Conservation (phyloP, 176 grass and related monocot species). For the Tillandsia fasciculata region DNA sequence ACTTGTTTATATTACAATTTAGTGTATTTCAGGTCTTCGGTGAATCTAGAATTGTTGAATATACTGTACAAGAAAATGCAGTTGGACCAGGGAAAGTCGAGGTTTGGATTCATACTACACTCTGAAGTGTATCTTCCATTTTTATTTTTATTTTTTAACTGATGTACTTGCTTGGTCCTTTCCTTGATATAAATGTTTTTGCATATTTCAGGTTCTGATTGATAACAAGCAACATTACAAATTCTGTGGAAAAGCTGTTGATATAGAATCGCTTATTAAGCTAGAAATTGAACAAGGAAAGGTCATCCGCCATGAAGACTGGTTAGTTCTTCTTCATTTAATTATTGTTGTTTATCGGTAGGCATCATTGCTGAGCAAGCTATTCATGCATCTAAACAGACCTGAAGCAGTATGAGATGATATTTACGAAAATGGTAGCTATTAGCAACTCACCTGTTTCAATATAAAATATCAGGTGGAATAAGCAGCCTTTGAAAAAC, state of each 20-base stretch:
- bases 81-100: slow-evolving; percentile 33
- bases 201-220: slow-evolving; percentile 29
- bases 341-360: neutral
- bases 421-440: neutral
- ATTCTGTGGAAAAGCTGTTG: slow-evolving; percentile 18
- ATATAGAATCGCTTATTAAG: slow-evolving; percentile 29
- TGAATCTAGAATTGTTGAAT: slow-evolving; percentile 51
- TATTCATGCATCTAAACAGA: neutral
- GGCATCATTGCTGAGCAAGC: neutral
- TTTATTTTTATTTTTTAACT: slow-evolving; percentile 5
- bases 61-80: slow-evolving; percentile 39
- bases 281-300: slow-evolving; percentile 31
- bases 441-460: neutral
- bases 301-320: slow-evolving; percentile 35
- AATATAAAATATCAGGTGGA: slow-evolving; percentile 29
- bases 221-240: slow-evolving; percentile 52
- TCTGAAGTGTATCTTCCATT: slow-evolving; percentile 4
- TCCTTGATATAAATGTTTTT: neutral
- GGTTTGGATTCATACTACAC: slow-evolving; percentile 13
- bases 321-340: slow-evolving; percentile 19
- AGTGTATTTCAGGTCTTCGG: slow-evolving; percentile 28
- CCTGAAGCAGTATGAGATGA: neutral
- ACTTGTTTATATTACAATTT: neutral
- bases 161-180: neutral
- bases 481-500: slow-evolving; percentile 48